Conservation (phyloP, 202 grass and related monocot genomes). For the Sporobolus alterniflorus region DNA sequence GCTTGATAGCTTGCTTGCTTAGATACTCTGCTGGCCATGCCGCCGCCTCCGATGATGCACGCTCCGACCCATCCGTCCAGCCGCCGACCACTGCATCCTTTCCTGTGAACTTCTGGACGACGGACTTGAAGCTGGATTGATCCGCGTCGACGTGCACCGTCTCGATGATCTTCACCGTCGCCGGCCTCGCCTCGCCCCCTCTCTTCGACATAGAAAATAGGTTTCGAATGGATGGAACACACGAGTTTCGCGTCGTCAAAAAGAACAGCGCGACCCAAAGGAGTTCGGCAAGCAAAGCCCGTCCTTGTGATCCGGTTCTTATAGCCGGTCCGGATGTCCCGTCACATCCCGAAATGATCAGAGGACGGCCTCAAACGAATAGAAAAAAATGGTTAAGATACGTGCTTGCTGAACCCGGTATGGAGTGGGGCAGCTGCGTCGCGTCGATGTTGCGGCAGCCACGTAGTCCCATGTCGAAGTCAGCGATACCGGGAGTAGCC, state of each 20-base stretch:
- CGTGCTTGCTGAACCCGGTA: too few species aligned
- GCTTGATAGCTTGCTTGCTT: not conserved
- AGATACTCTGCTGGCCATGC: not conserved
- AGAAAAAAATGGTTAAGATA: not conserved
- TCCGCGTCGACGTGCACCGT: slow-evolving; percentile 48
- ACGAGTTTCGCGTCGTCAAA: not conserved
- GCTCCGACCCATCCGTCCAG: not conserved
- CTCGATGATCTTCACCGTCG: slow-evolving; percentile 50
- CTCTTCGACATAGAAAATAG: slow-evolving; percentile 15
- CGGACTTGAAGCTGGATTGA: slow-evolving; percentile 52
- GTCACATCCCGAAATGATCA: not conserved
- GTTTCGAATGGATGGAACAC: not conserved
- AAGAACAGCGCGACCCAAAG: not conserved
- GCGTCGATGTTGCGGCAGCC: too few species aligned
- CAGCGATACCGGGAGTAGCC: too few species aligned
- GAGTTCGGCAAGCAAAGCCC: not conserved
- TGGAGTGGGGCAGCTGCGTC: too few species aligned
- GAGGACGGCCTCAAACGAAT: not conserved
- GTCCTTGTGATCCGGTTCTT: not conserved
- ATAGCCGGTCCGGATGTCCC: not conserved
- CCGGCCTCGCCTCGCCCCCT: slow-evolving; percentile 19
- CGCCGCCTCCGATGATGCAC: not conserved
- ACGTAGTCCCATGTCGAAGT: slow-evolving; percentile 8
- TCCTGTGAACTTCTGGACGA: slow-evolving; percentile 59
- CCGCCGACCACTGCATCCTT: slow-evolving; percentile 44